A percentile compares a stretch with the other conserved stretches of the same genome.
These are phyloP conservation scores for Trichophaea hybrida DNA, from an alignment of 2,329 filamentous ascomycete genomes.

Conservation along the genomic window DNA sequence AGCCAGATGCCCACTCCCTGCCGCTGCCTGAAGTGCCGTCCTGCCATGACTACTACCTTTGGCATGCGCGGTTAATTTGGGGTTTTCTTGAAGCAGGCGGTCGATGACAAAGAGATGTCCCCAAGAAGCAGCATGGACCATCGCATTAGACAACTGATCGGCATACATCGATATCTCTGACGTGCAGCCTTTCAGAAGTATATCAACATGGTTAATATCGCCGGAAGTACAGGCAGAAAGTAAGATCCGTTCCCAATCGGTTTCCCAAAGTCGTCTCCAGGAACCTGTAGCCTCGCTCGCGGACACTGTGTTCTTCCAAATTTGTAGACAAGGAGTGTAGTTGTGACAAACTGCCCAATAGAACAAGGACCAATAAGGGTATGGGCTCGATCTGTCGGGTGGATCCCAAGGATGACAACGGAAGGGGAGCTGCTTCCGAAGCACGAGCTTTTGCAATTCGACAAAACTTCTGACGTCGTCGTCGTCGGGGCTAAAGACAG, in stretches of 20 bases:
- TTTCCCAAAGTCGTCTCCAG: background rate
- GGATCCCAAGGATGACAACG: background rate
- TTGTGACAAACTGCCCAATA: background rate
- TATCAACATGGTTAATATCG: background rate
- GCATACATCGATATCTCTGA: background rate
- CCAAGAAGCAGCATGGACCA: background rate
- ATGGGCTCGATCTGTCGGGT: background rate
- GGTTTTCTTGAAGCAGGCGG: background rate
- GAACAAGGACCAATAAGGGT: background rate
- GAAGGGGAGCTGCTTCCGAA: background rate
- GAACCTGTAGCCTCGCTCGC: background rate
- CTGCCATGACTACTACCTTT: background rate
- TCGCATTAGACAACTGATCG: background rate
- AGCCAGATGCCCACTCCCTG: constrained; percentile 1
- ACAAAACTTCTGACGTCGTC: background rate
- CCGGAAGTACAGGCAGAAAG: background rate
- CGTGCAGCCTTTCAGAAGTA: background rate
- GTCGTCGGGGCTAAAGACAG: background rate
- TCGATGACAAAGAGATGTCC: background rate
- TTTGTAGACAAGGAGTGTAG: background rate
- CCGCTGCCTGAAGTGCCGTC: background rate
- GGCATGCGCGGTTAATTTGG: background rate
- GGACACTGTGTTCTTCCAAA: background rate
- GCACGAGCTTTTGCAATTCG: background rate
- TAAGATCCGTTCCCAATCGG: background rate